A percentile compares a stretch with the other conserved stretches of the same genome.
Conservation (phyloP, 2,329 filamentous ascomycete genomes). For the Zymoseptoria ardabiliae region DNA sequence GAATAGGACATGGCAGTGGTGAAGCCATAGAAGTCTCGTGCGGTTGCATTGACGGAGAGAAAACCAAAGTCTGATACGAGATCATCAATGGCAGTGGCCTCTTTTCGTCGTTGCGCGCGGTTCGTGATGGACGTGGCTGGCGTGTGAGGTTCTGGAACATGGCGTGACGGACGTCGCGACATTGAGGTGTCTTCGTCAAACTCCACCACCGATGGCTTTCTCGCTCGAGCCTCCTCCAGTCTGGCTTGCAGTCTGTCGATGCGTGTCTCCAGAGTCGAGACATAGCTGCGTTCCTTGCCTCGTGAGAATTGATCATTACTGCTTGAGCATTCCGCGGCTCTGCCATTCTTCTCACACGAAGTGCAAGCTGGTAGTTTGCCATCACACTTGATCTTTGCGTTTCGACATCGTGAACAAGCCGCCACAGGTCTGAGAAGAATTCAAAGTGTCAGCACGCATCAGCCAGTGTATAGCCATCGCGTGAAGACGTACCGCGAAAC, state of each 20-base stretch:
- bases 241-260: slow-evolving; percentile 81
- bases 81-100: slow-evolving; percentile 82
- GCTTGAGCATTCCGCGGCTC: slow-evolving; percentile 79
- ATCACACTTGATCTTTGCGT: slow-evolving; percentile 96
- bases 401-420: slow-evolving; percentile 74
- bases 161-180: slow-evolving; percentile 43
- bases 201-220: slow-evolving; percentile 62
- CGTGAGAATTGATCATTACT: slow-evolving; percentile 93
- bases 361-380: slow-evolving; percentile 93
- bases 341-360: slow-evolving; percentile 85
- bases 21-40: slow-evolving; percentile 85
- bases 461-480: background rate
- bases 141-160: slow-evolving; percentile 22
- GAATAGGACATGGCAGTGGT: slow-evolving; percentile 88
- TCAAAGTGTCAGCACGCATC: slow-evolving; percentile 4
- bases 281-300: slow-evolving; percentile 94
- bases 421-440: slow-evolving; percentile 14
- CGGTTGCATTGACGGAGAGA: slow-evolving; percentile 90
- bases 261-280: slow-evolving; percentile 85
- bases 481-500: slow-evolving; percentile 64
- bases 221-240: slow-evolving; percentile 57
- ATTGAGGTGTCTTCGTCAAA: slow-evolving; percentile 49
- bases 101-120: slow-evolving; percentile 44
- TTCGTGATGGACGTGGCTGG: slow-evolving; percentile 18
- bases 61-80: slow-evolving; percentile 91